Conservation (phyloP, 2,329 filamentous ascomycete genomes). For the Aspergillus sp. region DNA sequence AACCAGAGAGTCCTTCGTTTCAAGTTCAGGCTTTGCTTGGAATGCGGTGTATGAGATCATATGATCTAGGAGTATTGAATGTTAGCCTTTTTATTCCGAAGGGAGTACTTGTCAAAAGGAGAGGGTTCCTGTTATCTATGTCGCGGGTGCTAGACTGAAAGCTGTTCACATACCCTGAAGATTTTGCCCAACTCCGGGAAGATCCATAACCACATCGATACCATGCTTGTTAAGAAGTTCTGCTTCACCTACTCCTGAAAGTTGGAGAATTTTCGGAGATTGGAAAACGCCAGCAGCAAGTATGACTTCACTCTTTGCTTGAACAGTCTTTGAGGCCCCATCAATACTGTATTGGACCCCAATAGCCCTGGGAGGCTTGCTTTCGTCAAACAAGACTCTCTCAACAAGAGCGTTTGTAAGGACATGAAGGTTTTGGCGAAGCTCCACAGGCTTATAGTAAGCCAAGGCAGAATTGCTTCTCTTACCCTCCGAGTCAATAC, state of each 20-base stretch:
- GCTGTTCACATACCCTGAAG: slow-evolving; percentile 10
- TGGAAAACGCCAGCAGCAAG: slow-evolving; percentile 22
- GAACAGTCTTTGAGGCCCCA: slow-evolving; percentile 6
- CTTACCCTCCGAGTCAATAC: slow-evolving; percentile 5
- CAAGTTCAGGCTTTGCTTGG: slow-evolving; percentile 9
- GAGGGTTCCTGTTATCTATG: background rate
- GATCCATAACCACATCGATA: slow-evolving; percentile 46
- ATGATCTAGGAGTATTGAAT: slow-evolving; percentile 2
- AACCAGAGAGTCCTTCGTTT: slow-evolving; percentile 9
- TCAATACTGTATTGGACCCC: slow-evolving; percentile 6
- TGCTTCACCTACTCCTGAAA: slow-evolving; percentile 51
- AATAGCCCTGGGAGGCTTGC: slow-evolving; percentile 8
- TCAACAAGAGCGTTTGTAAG: slow-evolving; percentile 8
- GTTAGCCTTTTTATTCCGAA: background rate
- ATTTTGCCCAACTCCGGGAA: slow-evolving; percentile 49
- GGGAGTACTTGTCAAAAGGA: background rate
- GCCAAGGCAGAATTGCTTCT: slow-evolving; percentile 8
- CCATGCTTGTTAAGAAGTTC: slow-evolving; percentile 40
- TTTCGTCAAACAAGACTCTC: slow-evolving; percentile 5
- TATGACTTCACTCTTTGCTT: slow-evolving; percentile 8
- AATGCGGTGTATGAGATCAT: slow-evolving; percentile 14
- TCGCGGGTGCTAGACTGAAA: background rate
- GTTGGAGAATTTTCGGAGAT: slow-evolving; percentile 50
- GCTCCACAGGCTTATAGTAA: slow-evolving; percentile 9
- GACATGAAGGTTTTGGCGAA: slow-evolving; percentile 8